Conservation (phyloP, 805 yeast species). For the Saccharomycopsis selenospora region DNA sequence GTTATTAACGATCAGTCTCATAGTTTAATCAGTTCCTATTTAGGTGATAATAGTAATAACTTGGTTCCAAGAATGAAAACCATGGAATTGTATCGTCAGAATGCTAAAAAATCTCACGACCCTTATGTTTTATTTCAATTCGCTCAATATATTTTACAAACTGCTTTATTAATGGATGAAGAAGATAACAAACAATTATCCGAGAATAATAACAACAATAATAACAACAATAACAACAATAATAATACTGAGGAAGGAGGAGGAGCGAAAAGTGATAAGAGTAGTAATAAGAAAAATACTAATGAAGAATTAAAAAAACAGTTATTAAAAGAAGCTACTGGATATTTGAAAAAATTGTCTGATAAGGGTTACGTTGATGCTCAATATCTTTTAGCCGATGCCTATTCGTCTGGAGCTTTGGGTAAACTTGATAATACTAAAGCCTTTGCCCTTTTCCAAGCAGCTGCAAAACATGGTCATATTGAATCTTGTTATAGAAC, state of each 20-base stretch:
- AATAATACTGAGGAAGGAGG: conserved; percentile 3
- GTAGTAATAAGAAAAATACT: conserved; percentile 1
- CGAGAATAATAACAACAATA: conserved; percentile 9
- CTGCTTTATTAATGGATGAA: conserved; percentile 57
- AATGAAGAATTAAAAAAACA: conserved; percentile 26
- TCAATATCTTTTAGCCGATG: conserved; percentile 88
- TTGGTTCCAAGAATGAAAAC: conserved; percentile 75
- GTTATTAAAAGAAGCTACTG: conserved; percentile 69
- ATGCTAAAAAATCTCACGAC: conserved; percentile 78
- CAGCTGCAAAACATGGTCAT: conserved; percentile 92
- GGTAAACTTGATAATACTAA: conserved; percentile 74
- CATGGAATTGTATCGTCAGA: conserved; percentile 76
- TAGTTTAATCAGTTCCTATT: conserved; percentile 42
- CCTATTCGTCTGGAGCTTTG: conserved; percentile 75
- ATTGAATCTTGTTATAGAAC: conserved; percentile 88
- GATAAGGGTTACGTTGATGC: conserved; percentile 84
- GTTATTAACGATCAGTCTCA: conserved; percentile 39
- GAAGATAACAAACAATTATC: conserved; percentile 24
- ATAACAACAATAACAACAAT: neutral
- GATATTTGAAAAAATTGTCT: conserved; percentile 60
- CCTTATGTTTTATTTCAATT: conserved; percentile 83
- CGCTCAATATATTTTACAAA: conserved; percentile 84
- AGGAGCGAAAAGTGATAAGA: conserved; percentile 8
- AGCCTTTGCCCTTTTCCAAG: conserved; percentile 68
- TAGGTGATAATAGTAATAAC: conserved; percentile 40